A percentile compares a stretch with the other conserved stretches of the same genome.
These are phyloP conservation scores for Nakataea oryzae DNA, from an alignment of 2,329 filamentous ascomycete species.

Conservation along the genomic window DNA sequence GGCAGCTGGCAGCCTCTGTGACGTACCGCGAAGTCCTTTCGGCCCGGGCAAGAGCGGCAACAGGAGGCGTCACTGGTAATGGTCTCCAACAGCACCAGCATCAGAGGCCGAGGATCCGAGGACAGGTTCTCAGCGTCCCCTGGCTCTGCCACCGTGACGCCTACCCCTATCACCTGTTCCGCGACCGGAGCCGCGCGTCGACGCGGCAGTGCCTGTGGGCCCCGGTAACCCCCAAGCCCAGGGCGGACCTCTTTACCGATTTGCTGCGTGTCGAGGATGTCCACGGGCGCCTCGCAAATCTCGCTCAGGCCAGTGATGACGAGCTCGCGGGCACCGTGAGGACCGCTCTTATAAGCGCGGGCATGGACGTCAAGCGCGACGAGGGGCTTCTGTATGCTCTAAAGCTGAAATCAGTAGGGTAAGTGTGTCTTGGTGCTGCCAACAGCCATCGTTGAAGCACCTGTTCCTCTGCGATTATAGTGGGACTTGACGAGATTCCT, in stretches of 20 bases:
- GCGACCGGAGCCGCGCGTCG: slow-evolving; percentile 23
- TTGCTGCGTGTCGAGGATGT: slow-evolving; percentile 12
- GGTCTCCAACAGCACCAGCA: background rate
- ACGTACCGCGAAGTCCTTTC: background rate
- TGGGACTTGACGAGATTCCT: too few relatives aligned
- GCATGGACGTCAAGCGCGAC: slow-evolving; percentile 18
- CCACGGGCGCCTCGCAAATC: slow-evolving; percentile 22
- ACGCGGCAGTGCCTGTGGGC: slow-evolving; percentile 27
- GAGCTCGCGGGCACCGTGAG: slow-evolving; percentile 14
- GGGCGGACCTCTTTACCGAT: slow-evolving; percentile 18
- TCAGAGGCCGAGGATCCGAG: slow-evolving; percentile 18
- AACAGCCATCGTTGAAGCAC: background rate
- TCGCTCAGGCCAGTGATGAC: slow-evolving; percentile 15
- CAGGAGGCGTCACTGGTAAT: background rate
- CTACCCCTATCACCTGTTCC: slow-evolving; percentile 20
- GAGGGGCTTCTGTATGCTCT: slow-evolving; percentile 15
- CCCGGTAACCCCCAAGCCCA: slow-evolving; percentile 27
- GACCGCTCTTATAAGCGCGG: slow-evolving; percentile 15
- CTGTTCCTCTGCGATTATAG: background rate
- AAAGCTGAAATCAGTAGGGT: slow-evolving; percentile 15
- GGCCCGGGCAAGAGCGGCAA: background rate
- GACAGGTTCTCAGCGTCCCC: slow-evolving; percentile 34
- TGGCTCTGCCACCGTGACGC: slow-evolving; percentile 22
- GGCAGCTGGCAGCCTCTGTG: background rate
- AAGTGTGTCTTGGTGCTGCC: slow-evolving; percentile 3